Evolutionary conservation across 306 rosid species (phyloP).

Genomic region (Cucurbita moschata): DNA sequence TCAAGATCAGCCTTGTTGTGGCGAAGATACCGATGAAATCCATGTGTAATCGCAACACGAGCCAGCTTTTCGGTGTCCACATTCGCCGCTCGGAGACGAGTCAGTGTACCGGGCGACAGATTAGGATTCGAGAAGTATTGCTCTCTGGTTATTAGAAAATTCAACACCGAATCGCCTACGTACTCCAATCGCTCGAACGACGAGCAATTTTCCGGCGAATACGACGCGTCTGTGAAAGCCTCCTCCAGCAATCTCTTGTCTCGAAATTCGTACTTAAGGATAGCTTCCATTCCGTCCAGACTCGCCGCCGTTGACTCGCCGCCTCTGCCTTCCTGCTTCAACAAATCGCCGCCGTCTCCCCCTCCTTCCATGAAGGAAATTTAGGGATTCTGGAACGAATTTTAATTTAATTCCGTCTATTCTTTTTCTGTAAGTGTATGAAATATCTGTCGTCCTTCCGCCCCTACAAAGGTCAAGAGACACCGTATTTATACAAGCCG

Average conservation of each 20-base stretch:
- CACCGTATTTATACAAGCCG: no score
- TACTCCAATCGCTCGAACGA: constrained; percentile 35
- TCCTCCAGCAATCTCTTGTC: constrained; percentile 26
- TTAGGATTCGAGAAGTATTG: constrained; percentile 26
- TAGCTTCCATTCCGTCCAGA: constrained; percentile 27
- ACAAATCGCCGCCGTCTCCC: not conserved
- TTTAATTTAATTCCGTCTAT: not conserved
- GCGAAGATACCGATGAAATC: constrained; percentile 32
- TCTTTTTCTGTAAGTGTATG: not conserved
- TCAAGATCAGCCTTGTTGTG: constrained; percentile 30
- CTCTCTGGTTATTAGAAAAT: constrained; percentile 23
- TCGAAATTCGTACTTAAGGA: constrained; percentile 27
- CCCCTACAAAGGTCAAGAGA: no score
- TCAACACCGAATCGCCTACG: constrained; percentile 41
- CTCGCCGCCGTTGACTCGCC: not conserved
- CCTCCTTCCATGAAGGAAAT: not conserved
- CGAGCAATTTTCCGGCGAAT: not conserved
- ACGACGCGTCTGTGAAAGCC: constrained; percentile 37
- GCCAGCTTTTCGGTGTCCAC: constrained; percentile 58
- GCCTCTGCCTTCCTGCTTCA: not conserved
- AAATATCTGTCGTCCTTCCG: not conserved
- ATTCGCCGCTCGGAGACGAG: constrained; percentile 41
- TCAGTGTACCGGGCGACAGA: constrained; percentile 25
- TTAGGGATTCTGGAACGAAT: not conserved
- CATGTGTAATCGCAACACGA: constrained; percentile 37